phyloP scores from a whole-genome alignment of 305 asterid species.

The Ajuga reptans region DNA sequence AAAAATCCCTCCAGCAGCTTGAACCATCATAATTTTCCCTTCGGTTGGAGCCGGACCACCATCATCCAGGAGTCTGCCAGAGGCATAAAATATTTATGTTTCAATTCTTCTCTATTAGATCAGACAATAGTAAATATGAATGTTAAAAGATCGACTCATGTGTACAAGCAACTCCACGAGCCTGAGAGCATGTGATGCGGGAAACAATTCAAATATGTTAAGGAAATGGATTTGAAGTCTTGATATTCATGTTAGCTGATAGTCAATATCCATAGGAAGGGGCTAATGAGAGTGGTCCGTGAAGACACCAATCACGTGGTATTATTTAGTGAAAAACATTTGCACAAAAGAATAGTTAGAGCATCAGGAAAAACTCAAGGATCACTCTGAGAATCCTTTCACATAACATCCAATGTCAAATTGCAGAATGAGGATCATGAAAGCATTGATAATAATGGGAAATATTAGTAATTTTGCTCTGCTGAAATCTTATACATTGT shows the following conservation, averaged over 20 bases:
- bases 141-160: not conserved
- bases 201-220: not conserved
- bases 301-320: not conserved
- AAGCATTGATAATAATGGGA: not conserved
- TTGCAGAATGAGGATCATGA: not conserved
- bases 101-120: not conserved
- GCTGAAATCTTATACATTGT: not conserved
- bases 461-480: not conserved
- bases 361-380: not conserved
- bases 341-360: not conserved
- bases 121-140: not conserved
- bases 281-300: not conserved
- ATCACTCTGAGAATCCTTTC: not conserved
- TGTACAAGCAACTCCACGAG: not conserved
- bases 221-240: conserved; percentile 3
- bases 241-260: not conserved
- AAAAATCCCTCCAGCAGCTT: conserved; percentile 85
- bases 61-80: conserved; percentile 52
- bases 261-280: not conserved
- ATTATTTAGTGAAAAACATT: not conserved
- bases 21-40: conserved; percentile 59
- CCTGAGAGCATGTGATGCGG: not conserved
- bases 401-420: not conserved
- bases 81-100: not conserved
- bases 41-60: conserved; percentile 50